Evolutionary conservation across 2,329 filamentous ascomycete species (phyloP), one percentile per base, ranked within the genome.

Genomic region (Penicillium hordei): DNA sequence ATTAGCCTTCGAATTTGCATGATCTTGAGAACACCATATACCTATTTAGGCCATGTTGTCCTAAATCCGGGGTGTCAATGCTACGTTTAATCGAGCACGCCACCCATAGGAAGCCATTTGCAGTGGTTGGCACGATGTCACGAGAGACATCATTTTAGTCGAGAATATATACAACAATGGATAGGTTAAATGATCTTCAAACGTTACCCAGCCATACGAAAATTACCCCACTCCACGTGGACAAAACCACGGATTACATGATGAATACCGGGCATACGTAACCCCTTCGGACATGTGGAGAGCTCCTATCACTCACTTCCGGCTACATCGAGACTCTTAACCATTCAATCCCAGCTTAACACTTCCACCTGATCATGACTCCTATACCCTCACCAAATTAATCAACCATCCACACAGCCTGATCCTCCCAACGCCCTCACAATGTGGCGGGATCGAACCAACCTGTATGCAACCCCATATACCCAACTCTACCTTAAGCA

Each of bases 401-500:
- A 65, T 65, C 72, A 66, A 39, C 21, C 55, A 58, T 43, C 48
- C 53, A 48, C 59, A 52, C 25, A 59, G 27, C 48, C 45, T 23
- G 49, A 52, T 44, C 48, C 57, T 50, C 27, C 60, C 50, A 45
- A 49, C 78, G 79, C 81, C 51, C 83, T 83, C 86, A 88, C 84
- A 81, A 96, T 96, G 91, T 99, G 93, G 93, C 91, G 94, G 82
- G 94, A 99, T 84, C 89, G 94, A 79, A 99, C 94, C 68, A 99
- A 97, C 76, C 89, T 99, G 92, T 97, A 86, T 69, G 85, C 48
- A 59, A 39, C 60, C 62, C 55, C 40, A 45, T 49, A 12, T 48
- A 25, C 21, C 45, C 31, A 34, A 33, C 51, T 34, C 42, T 39
- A 43, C 36, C 31, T 34, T 19, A 49, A 17, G 27, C 43, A 54